These are phyloP conservation scores for Starmera stellimalicola DNA, from an alignment of 1,139 yeast genomes.

Conservation along the genomic window DNA sequence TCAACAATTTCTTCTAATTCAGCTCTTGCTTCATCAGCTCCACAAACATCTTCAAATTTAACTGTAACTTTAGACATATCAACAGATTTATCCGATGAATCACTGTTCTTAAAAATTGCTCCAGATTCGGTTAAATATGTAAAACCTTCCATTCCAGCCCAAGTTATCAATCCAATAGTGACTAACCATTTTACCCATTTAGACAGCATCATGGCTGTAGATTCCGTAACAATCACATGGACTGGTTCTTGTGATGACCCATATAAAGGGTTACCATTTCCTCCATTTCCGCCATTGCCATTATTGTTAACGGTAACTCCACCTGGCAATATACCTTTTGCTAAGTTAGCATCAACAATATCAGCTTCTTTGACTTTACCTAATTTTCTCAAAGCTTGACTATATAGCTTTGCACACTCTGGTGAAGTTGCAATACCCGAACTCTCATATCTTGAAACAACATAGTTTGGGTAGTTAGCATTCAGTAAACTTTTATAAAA, in stretches of 20 bases:
- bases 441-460: constrained; percentile 84
- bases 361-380: constrained; percentile 79
- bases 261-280: constrained; percentile 12
- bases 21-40: constrained; percentile 97
- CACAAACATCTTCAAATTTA: constrained; percentile 86
- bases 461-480: constrained; percentile 86
- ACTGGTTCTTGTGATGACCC: constrained; percentile 55
- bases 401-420: constrained; percentile 69
- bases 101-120: constrained; percentile 68
- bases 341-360: constrained; percentile 24
- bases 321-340: constrained; percentile 15
- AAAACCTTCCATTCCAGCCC: constrained; percentile 68
- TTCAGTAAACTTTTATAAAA: constrained; percentile 67
- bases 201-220: constrained; percentile 64
- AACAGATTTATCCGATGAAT: constrained; percentile 64
- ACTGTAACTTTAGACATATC: constrained; percentile 86
- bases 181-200: constrained; percentile 88
- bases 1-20: constrained; percentile 96
- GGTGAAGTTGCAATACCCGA: constrained; percentile 77
- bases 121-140: constrained; percentile 80
- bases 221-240: constrained; percentile 84
- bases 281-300: constrained; percentile 9
- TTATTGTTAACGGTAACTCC: constrained; percentile 20
- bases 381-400: constrained; percentile 67
- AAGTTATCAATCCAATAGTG: constrained; percentile 64